Evolutionary conservation across 257 asterid genomes (phyloP).

Genomic region (Mentha longifolia): DNA sequence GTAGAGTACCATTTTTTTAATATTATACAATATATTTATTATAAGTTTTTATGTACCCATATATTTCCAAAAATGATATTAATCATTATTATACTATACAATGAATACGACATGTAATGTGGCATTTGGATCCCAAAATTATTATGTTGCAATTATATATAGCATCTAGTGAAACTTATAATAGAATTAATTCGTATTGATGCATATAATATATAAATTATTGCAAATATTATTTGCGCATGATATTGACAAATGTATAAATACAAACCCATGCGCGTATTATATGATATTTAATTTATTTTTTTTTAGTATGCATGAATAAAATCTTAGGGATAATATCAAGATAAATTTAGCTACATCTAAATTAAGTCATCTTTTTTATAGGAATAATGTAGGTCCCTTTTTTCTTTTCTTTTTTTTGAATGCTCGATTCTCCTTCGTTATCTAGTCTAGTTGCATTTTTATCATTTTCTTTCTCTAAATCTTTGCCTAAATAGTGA

Average conservation of each 20-base stretch:
- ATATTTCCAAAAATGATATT: too few species aligned
- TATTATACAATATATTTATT: too few species aligned
- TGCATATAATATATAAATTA: neutral
- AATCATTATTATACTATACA: neutral
- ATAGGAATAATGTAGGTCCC: neutral
- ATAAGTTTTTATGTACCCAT: neutral
- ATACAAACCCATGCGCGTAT: neutral
- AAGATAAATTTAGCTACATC: neutral
- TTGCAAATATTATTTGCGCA: neutral
- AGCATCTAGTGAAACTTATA: neutral
- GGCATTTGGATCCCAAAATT: neutral
- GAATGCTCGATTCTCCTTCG: neutral
- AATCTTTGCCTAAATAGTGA: neutral
- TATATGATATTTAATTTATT: too few species aligned
- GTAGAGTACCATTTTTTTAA: neutral
- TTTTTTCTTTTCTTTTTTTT: neutral
- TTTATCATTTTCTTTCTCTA: neutral
- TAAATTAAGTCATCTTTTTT: neutral
- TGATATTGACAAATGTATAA: neutral
- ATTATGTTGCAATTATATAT: neutral
- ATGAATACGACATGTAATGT: neutral
- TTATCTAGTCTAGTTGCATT: neutral
- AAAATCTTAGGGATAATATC: neutral
- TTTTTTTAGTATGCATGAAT: neutral
- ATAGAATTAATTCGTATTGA: neutral